A percentile compares a stretch with the other conserved stretches of the same genome.
Conservation (phyloP, 805 yeast genomes). For the Clavispora carvajalis region DNA sequence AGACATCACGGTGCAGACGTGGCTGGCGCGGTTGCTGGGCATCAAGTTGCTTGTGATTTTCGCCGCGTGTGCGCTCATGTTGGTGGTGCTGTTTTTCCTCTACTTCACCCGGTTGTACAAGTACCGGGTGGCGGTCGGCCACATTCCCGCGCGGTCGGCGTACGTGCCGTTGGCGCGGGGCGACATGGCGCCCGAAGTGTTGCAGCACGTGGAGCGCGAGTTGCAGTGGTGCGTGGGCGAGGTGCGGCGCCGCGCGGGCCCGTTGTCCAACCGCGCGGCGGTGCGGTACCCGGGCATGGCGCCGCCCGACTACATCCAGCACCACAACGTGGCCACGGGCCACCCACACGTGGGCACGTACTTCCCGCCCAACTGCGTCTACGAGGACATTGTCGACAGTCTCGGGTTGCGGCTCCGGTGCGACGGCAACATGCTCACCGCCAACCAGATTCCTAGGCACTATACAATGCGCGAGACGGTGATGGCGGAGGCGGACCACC, state of each 20-base stretch:
- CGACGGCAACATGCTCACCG: conserved; percentile 36
- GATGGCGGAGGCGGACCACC: conserved; percentile 9
- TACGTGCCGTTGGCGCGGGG: conserved; percentile 60
- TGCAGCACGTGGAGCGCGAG: conserved; percentile 19
- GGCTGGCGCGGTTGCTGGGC: conserved; percentile 53
- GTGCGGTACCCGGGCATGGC: conserved; percentile 37
- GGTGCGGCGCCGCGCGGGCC: conserved; percentile 31
- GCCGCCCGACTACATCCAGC: conserved; percentile 37
- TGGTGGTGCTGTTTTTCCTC: conserved; percentile 44
- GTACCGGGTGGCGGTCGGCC: conserved; percentile 55
- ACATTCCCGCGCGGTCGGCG: conserved; percentile 59
- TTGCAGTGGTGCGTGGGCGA: conserved; percentile 25
- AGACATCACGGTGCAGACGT: conserved; percentile 64
- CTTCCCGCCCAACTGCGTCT: conserved; percentile 28
- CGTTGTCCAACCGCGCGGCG: conserved; percentile 21
- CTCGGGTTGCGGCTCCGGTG: conserved; percentile 54
- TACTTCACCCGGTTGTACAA: conserved; percentile 57
- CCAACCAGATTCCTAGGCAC: conserved; percentile 31
- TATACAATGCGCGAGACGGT: conserved; percentile 40
- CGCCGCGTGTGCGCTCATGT: conserved; percentile 59
- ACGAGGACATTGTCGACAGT: conserved; percentile 56
- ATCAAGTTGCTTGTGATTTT: conserved; percentile 78
- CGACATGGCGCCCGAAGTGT: conserved; percentile 38
- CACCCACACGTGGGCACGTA: conserved; percentile 18
- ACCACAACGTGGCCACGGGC: conserved; percentile 19